Evolutionary conservation across 768 basidiomycete genomes (phyloP).

Genomic region (Lepiota venenata): DNA sequence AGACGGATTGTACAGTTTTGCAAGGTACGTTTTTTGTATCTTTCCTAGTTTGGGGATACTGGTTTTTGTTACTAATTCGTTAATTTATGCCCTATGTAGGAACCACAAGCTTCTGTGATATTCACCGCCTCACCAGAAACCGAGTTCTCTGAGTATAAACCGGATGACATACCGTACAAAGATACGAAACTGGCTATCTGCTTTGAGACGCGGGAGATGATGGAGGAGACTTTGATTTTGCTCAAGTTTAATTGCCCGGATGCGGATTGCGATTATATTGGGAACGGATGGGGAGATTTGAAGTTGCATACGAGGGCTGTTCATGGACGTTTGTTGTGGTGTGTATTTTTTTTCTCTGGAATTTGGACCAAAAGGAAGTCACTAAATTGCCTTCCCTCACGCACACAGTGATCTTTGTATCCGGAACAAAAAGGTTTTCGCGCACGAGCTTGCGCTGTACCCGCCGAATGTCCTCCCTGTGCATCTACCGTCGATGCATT

Average conservation of each 20-base stretch:
- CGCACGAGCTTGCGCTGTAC: constrained; percentile 92
- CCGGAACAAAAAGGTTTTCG: constrained; percentile 87
- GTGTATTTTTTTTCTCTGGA: constrained; percentile 19
- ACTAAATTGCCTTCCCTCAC: not conserved
- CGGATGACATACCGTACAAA: constrained; percentile 55
- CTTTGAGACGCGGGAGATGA: constrained; percentile 91
- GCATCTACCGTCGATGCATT: constrained; percentile 75
- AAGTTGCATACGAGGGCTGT: constrained; percentile 76
- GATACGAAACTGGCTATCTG: constrained; percentile 73
- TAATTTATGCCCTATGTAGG: constrained; percentile 35
- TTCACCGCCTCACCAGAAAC: constrained; percentile 68
- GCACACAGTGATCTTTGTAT: constrained; percentile 77
- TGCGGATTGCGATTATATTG: constrained; percentile 77
- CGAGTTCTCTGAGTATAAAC: constrained; percentile 55
- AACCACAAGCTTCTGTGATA: constrained; percentile 69
- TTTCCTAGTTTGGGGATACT: not conserved
- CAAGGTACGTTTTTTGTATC: constrained; percentile 54
- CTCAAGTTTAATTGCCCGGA: constrained; percentile 95
- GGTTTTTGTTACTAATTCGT: too few species aligned
- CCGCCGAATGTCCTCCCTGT: constrained; percentile 52
- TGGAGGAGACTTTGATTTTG: constrained; percentile 90
- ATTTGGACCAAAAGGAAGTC: not conserved
- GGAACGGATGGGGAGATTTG: constrained; percentile 85
- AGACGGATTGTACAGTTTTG: constrained; percentile 92
- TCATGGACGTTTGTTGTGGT: constrained; percentile 86